Base-by-base conservation (phyloP, 192 early-diverging fungal species). In the Linnemannia hyalina region DNA sequence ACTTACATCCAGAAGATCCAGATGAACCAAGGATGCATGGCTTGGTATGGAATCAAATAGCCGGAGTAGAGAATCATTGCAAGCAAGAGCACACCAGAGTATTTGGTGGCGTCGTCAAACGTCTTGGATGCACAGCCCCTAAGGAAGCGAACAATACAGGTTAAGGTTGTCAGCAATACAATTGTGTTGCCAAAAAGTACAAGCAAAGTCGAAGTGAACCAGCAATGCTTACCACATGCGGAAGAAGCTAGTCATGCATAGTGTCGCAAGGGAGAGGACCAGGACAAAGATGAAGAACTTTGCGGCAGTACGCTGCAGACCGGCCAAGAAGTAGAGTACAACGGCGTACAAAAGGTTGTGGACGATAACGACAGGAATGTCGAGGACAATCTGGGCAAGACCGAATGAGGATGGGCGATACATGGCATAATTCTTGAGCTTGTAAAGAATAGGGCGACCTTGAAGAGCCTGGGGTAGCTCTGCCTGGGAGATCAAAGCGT, bases 381-480 rank as follows among this genome's bases (percentile, higher is more conserved):
- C 91, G 46, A 89, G 71, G n/a, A 92, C 32, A 41, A 89, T 85
- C 75, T 91, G 92, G 13, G 92, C 89, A 26, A 93, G n/a, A 57
- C 89, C 92, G 60, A 82, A 88, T 3, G 93, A 88, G 10, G 91
- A 90, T 16, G 93, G 92, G 20, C 90, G 90, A 75, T 93, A 93
- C 57, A 94, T 81, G 23, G 93, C 92, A 81, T 92, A 94, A 23
- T 90, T 89, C 73, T 93, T 94, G 88, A 96, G 96, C 80, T 97
- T 97, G 88, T 94, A 91, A 38, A 94, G 81, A 49, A 96, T 92
- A 38, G 92, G 90, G 41, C 95, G 93, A 29, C 94, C 94, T 44
- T 90, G 89, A 69, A 97, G 89, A 70, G 93, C 90, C 75, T 91
- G 89, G 44, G 95, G 93, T 22, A 96, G 84, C 77, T 94, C 91